Evolutionary conservation across 1,284 basidiomycete species (phyloP).

Genomic region (Fistulinella cinereoalba): DNA sequence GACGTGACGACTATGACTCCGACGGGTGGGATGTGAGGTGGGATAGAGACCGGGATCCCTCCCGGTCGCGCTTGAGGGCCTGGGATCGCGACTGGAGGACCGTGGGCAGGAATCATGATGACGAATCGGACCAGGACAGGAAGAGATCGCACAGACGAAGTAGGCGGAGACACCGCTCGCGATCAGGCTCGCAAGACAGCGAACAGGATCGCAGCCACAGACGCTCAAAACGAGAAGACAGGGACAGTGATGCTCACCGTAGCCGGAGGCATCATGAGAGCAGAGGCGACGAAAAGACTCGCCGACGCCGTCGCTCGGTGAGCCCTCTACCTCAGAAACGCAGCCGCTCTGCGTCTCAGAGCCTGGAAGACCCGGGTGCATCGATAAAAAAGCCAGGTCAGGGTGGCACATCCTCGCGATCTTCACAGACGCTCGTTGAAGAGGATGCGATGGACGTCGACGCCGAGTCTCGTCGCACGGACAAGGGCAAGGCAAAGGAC

Average conservation of each 20-base stretch:
- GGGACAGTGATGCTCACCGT: slow-evolving; percentile 12
- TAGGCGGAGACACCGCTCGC: slow-evolving; percentile 29
- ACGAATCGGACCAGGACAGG: slow-evolving; percentile 8
- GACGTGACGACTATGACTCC: slow-evolving; percentile 27
- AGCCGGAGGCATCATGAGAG: slow-evolving; percentile 25
- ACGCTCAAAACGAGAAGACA: slow-evolving; percentile 14
- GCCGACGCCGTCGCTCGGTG: slow-evolving; percentile 21
- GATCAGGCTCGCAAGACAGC: too few species aligned
- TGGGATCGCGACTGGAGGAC: slow-evolving; percentile 32
- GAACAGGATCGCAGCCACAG: slow-evolving; percentile 16
- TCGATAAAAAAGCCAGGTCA: slow-evolving; percentile 4
- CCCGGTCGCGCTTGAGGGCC: slow-evolving; percentile 17
- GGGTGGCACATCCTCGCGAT: slow-evolving; percentile 19
- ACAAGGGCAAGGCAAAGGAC: slow-evolving; percentile 37
- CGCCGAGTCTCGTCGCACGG: slow-evolving; percentile 10
- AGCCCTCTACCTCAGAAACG: slow-evolving; percentile 16
- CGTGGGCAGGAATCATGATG: slow-evolving; percentile 15
- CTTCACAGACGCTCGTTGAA: slow-evolving; percentile 25
- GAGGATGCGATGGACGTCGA: slow-evolving; percentile 15
- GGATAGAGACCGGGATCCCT: slow-evolving; percentile 42
- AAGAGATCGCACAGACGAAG: slow-evolving; percentile 17
- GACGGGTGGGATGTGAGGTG: slow-evolving; percentile 43
- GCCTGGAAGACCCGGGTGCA: slow-evolving; percentile 7
- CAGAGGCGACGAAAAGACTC: slow-evolving; percentile 16
- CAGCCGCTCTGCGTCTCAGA: slow-evolving; percentile 15